Evolutionary conservation across 257 asterid species (phyloP), one percentile per base, ranked within the genome.

Genomic region (Plectranthus barbatus): DNA sequence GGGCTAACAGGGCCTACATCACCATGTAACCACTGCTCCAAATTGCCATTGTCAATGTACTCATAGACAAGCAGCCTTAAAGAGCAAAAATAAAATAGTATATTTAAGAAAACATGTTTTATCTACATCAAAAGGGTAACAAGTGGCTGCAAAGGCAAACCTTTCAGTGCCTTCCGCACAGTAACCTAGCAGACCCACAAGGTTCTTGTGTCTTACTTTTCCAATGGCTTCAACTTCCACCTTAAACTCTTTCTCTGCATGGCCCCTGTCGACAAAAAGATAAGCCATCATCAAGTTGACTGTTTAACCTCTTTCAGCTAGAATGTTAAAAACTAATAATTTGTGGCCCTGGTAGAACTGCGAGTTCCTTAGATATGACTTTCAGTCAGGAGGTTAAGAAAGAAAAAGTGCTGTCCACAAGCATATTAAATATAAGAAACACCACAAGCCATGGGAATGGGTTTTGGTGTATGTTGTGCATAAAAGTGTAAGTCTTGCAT

Each of bases 161-260:
- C 99, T 82, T 71, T 77, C 86, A 72, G 83, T 69, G 56, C 97
- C 97, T 71, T 93, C 96, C 24, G 90, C 91, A 76, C 97, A 93
- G 73, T 76, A 90, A 41, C 97, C 99, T 56, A 87, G 50, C 68
- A 93, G 81, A 67, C 96, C 90, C 6, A 85, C 99, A 33, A 93
- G 96, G 80, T 93, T 93, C 77, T 93, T 93, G 81, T 93, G 99
- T 75, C 85, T 87, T 69, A 90, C 97, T 82, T 84, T 85, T 39
- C 99, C 97, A 74, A 93, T 90, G 77, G 97, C 97, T 73, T 93
- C 99, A 68, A 93, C 99, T 75, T 93, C 97, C 67, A 89, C 97
- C 82, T 83, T 93, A 66, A 93, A 90, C 67, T 93, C 99, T 73
- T 82, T 83, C 84, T 84, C 96, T 61, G 96, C 97, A 67, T 93